phyloP scores from a whole-genome alignment of 805 yeast genomes.

The Wickerhamomyces bovis region DNA sequence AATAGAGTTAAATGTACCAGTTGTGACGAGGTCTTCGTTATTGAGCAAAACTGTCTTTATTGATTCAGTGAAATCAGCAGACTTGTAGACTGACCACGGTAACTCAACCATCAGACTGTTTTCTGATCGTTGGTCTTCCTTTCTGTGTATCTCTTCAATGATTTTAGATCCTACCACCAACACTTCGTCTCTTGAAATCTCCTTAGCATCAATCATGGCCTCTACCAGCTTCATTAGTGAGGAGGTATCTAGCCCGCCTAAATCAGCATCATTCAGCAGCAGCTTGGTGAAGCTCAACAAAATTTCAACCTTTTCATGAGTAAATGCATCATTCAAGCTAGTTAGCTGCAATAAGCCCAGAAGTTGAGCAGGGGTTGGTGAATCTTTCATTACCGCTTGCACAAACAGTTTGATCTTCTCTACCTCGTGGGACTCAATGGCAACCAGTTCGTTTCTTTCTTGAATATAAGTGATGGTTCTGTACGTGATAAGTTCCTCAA shows the following conservation, averaged over 20 bases:
- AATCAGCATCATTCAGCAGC: not conserved
- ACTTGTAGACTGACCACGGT: conserved; percentile 6
- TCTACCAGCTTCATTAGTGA: not conserved
- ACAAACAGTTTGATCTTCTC: not conserved
- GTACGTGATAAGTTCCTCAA: not conserved
- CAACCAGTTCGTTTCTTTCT: not conserved
- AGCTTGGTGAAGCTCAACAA: not conserved
- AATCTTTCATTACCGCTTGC: not conserved
- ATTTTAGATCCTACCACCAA: not conserved
- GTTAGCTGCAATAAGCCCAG: not conserved
- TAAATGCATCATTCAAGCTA: not conserved
- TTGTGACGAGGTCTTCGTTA: not conserved
- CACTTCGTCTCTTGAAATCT: conserved; percentile 1
- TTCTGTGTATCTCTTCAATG: not conserved
- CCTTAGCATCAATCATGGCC: not conserved
- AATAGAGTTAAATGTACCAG: not conserved
- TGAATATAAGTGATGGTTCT: not conserved
- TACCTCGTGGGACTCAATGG: not conserved
- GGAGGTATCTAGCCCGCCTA: not conserved
- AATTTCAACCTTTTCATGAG: not conserved
- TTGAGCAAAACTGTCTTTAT: not conserved
- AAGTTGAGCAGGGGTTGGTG: not conserved
- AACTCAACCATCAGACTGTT: not conserved
- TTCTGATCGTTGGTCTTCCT: not conserved
- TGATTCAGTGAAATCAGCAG: not conserved